phyloP scores from a whole-genome alignment of 2,329 filamentous ascomycete species.

The Parastagonospora avenae region DNA sequence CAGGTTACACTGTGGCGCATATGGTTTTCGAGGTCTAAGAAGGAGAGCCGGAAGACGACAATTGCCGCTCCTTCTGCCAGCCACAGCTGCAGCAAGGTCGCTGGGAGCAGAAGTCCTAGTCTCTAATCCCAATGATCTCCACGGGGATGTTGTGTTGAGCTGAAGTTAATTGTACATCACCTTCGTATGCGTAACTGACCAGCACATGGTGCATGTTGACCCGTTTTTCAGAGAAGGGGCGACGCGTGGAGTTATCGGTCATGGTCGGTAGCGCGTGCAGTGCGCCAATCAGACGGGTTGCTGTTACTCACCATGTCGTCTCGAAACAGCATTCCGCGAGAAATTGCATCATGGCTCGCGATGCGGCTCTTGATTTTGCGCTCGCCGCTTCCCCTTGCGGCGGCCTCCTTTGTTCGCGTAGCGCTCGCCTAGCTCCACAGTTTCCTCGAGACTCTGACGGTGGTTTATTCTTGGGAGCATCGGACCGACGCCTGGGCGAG shows the following conservation, averaged over 20 bases:
- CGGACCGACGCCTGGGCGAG: neutral
- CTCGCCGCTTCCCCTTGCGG: too few species aligned
- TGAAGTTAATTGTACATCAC: too few species aligned
- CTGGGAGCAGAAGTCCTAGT: too few species aligned
- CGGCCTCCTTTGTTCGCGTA: neutral
- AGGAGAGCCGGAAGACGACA: too few species aligned
- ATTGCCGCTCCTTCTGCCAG: too few species aligned
- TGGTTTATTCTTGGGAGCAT: slow-evolving; percentile 1
- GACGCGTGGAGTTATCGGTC: slow-evolving; percentile 1
- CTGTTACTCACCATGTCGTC: neutral
- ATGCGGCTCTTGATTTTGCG: neutral
- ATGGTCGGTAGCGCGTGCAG: neutral
- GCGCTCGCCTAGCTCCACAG: neutral
- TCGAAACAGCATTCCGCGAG: neutral
- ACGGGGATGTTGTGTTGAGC: too few species aligned
- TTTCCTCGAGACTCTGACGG: neutral
- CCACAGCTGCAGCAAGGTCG: too few species aligned
- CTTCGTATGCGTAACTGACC: neutral
- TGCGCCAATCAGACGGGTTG: neutral
- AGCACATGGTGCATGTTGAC: neutral
- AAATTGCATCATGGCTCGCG: slow-evolving; percentile 1
- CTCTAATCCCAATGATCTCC: too few species aligned
- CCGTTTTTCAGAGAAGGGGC: neutral
- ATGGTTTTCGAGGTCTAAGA: too few species aligned
- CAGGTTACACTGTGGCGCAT: too few species aligned